phyloP scores from a whole-genome alignment of 768 basidiomycete genomes.

The Tulasnella sp. region DNA sequence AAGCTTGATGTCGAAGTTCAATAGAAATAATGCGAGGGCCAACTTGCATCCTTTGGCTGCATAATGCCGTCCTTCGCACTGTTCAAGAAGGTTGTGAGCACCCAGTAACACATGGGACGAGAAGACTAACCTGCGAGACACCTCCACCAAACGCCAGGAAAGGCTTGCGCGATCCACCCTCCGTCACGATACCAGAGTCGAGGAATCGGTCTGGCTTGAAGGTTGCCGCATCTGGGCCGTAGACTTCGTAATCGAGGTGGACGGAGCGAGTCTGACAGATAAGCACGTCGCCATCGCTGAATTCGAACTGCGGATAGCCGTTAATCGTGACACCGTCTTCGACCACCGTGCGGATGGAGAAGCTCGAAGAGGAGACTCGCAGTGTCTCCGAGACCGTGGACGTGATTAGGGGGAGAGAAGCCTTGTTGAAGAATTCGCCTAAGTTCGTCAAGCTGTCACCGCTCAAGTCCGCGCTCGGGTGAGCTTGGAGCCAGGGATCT shows the following conservation, averaged over 20 bases:
- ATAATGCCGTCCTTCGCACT: constrained; percentile 33
- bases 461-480: constrained; percentile 9
- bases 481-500: not conserved
- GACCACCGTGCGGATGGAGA: constrained; percentile 20
- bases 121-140: constrained; percentile 23
- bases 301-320: constrained; percentile 4
- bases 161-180: no score
- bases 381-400: constrained; percentile 5
- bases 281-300: constrained; percentile 10
- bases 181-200: no score
- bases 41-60: constrained; percentile 28
- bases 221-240: no score
- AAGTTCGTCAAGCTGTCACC: not conserved
- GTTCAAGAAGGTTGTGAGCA: constrained; percentile 6
- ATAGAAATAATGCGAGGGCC: constrained; percentile 13
- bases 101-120: constrained; percentile 20
- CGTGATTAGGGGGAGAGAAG: constrained; percentile 11
- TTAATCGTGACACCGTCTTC: not conserved
- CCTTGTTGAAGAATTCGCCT: not conserved
- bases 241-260: constrained; percentile 7
- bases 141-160: no score
- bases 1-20: constrained; percentile 25
- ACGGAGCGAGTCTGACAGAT: constrained; percentile 18
- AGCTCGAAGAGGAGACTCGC: not conserved
- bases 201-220: no score